Evolutionary conservation across 2,329 filamentous ascomycete species (phyloP).

Genomic region (Seiridium unicorne): DNA sequence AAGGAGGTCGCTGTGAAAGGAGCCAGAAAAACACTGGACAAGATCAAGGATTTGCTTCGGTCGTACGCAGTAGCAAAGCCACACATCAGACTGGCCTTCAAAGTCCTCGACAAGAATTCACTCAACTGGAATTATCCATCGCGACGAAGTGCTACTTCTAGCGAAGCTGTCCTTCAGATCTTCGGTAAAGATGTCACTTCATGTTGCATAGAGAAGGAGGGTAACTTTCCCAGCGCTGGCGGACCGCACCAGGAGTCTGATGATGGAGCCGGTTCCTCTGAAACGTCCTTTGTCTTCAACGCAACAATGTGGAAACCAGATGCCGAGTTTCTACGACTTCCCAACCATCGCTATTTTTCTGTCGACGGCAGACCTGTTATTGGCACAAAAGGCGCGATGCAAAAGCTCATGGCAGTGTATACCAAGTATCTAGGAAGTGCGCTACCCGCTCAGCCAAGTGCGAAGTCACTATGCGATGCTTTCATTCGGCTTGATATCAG

Average conservation of each 20-base stretch:
- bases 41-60: slow-evolving; percentile 59
- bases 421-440: slow-evolving; percentile 43
- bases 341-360: slow-evolving; percentile 60
- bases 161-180: slow-evolving; percentile 61
- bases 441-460: slow-evolving; percentile 21
- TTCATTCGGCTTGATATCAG: slow-evolving; percentile 65
- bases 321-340: slow-evolving; percentile 41
- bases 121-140: slow-evolving; percentile 64
- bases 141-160: slow-evolving; percentile 42
- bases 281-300: slow-evolving; percentile 44
- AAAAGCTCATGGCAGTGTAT: slow-evolving; percentile 55
- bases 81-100: slow-evolving; percentile 58
- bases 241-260: slow-evolving; percentile 2
- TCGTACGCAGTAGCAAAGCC: slow-evolving; percentile 67
- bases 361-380: slow-evolving; percentile 68
- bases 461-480: slow-evolving; percentile 39
- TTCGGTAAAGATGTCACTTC: slow-evolving; percentile 56
- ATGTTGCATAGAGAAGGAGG: slow-evolving; percentile 47
- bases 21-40: slow-evolving; percentile 52
- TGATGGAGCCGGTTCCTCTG: slow-evolving; percentile 8
- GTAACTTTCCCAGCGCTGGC: slow-evolving; percentile 2
- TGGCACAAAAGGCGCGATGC: slow-evolving; percentile 51
- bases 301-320: slow-evolving; percentile 56
- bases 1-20: slow-evolving; percentile 57
- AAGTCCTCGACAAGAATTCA: slow-evolving; percentile 52